phyloP scores from a whole-genome alignment of 257 asterid genomes.

The Ophiorrhiza pumila region DNA sequence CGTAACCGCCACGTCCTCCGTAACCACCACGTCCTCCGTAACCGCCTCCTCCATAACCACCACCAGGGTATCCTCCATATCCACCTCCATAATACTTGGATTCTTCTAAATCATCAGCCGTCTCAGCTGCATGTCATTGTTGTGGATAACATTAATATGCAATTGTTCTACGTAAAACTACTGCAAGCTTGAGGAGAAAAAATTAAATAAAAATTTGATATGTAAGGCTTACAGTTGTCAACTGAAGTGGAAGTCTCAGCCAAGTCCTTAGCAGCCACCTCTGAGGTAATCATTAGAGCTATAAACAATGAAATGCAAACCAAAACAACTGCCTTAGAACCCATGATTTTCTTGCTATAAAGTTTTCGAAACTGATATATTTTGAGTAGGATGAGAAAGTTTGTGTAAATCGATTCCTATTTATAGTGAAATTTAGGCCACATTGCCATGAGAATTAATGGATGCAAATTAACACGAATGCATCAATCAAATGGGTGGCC shows the following conservation, averaged over 20 bases:
- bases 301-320: not conserved
- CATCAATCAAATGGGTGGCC: not conserved
- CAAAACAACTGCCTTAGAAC: not conserved
- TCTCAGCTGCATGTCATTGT: constrained; percentile 1
- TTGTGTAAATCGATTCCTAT: not conserved
- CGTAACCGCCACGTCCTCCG: not conserved
- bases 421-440: not conserved
- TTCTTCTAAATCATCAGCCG: not conserved
- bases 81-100: constrained; percentile 12
- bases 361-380: too few relatives aligned
- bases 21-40: not conserved
- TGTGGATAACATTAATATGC: not conserved
- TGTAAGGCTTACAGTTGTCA: not conserved
- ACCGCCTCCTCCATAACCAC: not conserved
- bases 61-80: not conserved
- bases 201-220: not conserved
- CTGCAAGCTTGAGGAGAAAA: not conserved
- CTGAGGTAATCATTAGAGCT: constrained; percentile 12
- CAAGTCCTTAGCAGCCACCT: constrained; percentile 14
- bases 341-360: constrained; percentile 3
- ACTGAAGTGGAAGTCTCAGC: constrained; percentile 8
- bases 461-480: too few relatives aligned
- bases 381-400: not conserved
- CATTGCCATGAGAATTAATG: too few relatives aligned
- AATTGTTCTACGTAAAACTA: not conserved